phyloP scores from a whole-genome alignment of 495 filamentous ascomycete species.

The Aspergillus carlsbadensis region DNA sequence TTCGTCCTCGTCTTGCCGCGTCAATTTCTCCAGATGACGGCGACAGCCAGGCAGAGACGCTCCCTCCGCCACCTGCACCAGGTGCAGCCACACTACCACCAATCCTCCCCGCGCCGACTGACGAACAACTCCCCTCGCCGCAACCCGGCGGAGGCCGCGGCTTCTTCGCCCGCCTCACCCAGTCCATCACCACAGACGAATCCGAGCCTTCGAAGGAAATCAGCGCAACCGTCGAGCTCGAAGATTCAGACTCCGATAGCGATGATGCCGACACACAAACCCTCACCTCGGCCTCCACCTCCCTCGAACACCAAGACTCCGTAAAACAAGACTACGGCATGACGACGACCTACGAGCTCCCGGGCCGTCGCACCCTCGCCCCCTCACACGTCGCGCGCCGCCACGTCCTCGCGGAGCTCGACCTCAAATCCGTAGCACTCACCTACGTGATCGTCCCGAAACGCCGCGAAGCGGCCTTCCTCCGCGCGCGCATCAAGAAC shows the following conservation, averaged over 20 bases:
- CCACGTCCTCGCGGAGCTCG: conserved; percentile 44
- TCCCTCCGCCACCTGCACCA: background rate
- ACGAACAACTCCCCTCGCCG: no score
- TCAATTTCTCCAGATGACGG: no score
- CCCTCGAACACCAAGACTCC: conserved; percentile 31
- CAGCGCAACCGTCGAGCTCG: background rate
- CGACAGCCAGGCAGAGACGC: background rate
- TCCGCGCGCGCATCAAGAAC: conserved; percentile 63
- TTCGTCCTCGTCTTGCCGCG: no score
- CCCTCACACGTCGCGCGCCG: conserved; percentile 40
- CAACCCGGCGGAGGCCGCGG: no score
- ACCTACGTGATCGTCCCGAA: conserved; percentile 63
- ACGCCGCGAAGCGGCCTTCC: conserved; percentile 62
- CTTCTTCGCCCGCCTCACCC: no score
- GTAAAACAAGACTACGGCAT: conserved; percentile 48
- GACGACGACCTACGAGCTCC: conserved; percentile 62
- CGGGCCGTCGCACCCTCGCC: conserved; percentile 47
- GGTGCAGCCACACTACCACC: background rate
- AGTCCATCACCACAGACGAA: background rate
- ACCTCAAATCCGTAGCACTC: conserved; percentile 33
- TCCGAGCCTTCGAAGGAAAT: background rate
- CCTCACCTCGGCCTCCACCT: background rate
- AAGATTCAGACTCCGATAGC: conserved; percentile 4
- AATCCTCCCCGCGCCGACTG: no score
- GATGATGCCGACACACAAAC: background rate